Evolutionary conservation across 768 basidiomycete genomes (phyloP), one percentile per base, ranked within the genome.

Genomic region (Mycena rosella): DNA sequence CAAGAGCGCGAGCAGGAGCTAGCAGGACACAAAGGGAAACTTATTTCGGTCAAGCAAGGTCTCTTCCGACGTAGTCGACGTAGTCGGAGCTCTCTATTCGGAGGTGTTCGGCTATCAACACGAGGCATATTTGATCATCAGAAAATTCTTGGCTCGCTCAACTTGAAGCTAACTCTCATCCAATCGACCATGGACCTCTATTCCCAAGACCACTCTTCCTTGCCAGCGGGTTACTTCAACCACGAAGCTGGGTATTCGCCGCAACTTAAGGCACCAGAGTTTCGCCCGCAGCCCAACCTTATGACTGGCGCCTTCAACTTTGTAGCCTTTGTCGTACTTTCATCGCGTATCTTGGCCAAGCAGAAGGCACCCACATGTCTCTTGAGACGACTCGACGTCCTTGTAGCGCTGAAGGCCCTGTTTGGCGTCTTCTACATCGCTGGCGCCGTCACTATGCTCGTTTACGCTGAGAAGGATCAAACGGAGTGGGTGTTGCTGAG

Each of bases 331-430:
- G 27, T n/a, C 29, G 26, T 22, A 26, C 49, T 62, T 11, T 22
- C 22, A 36, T 24, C 20, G 2, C 38, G 60, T 6, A 54, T 45
- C 27, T 20, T 45, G 15, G 36, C n/a, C 20, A 62, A 62, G n/a
- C 29, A 36, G 27, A 62, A 34, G 60, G 27, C 22, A 30, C 60
- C 60, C n/a, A 48, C 27, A 42, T 62, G 52, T 45, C 51, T 62
- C 26, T 17, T 27, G 24, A 29, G 29, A 34, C 53, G 45, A 24
- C 40, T 62, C 26, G 60, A 62, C 52, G 14, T 53, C 14, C 40
- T 62, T 26, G 52, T 40, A 0, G 26, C 29, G 44, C 40, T 44
- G 24, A 62, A 62, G 49, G 26, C 27, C 13, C 5, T 54, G 36
- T 53, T 62, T 42, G 30, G 60, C n/a, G n/a, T 54, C 11, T 11